These are phyloP conservation scores for Endotrypanum monterogeii DNA, from an alignment of 208 protist genomes.

Conservation along the genomic window DNA sequence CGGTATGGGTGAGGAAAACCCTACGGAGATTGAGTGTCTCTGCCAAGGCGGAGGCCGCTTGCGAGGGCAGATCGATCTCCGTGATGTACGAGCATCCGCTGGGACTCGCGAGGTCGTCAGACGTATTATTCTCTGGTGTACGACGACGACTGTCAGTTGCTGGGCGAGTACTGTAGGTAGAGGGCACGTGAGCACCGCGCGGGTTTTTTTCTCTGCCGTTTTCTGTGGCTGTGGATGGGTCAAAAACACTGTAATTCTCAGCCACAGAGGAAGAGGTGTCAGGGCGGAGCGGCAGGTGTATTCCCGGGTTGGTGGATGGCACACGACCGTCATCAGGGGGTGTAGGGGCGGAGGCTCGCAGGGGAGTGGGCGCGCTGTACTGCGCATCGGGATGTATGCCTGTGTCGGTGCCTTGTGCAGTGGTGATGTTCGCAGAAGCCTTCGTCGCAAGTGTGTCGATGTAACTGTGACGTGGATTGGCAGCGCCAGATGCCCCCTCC, in stretches of 20 bases:
- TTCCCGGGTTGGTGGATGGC: not conserved
- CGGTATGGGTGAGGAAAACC: not conserved
- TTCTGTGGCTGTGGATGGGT: not conserved
- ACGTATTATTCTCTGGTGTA: not conserved
- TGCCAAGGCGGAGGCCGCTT: not conserved
- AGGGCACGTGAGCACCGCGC: not conserved
- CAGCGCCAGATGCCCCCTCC: not conserved
- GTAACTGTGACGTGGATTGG: constrained; percentile 12
- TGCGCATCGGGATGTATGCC: not conserved
- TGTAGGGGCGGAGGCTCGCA: not conserved
- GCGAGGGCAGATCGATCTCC: not conserved
- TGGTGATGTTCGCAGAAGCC: not conserved
- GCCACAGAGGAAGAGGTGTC: not conserved
- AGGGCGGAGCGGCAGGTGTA: too few relatives aligned
- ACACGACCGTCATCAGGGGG: not conserved
- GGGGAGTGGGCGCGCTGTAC: constrained; percentile 7
- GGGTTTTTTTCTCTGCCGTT: not conserved
- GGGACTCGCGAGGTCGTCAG: not conserved
- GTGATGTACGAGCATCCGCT: not conserved
- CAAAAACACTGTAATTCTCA: not conserved
- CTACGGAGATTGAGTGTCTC: not conserved
- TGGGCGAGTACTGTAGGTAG: not conserved
- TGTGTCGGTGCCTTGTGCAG: not conserved
- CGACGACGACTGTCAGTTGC: not conserved
- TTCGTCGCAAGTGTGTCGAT: not conserved